Percentiles rank a stretch among this genome's conserved stretches.
These are phyloP conservation scores for Boletus rubroflammeus DNA, from an alignment of 768 basidiomycete species.

Conservation along the genomic window DNA sequence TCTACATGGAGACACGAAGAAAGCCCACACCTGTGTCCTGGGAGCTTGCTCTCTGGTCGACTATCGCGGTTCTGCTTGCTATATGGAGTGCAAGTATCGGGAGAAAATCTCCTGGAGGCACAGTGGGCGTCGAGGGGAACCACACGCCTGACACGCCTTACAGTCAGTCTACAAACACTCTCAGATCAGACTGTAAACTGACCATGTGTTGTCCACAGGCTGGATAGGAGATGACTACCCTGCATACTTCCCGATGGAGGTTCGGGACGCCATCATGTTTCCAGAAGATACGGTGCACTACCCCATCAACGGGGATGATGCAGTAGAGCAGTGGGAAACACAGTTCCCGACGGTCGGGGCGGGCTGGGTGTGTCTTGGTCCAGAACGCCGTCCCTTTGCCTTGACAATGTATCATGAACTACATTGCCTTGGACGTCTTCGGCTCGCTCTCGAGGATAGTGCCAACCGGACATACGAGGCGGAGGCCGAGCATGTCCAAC, in stretches of 20 bases:
- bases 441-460: conserved; percentile 18
- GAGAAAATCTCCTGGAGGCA: background rate
- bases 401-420: conserved; percentile 38
- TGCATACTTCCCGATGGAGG: conserved; percentile 24
- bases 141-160: conserved; percentile 5
- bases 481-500: conserved; percentile 29
- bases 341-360: conserved; percentile 19
- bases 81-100: conserved; percentile 18
- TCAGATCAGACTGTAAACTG: background rate
- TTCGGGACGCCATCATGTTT: conserved; percentile 20
- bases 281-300: conserved; percentile 28
- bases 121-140: background rate
- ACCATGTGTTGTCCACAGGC: conserved; percentile 6
- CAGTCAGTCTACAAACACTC: conserved; percentile 11
- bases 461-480: conserved; percentile 16
- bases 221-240: conserved; percentile 29
- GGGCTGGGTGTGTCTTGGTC: conserved; percentile 27
- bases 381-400: conserved; percentile 30
- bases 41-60: conserved; percentile 25
- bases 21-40: background rate
- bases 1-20: conserved; percentile 14
- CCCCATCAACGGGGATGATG: conserved; percentile 23
- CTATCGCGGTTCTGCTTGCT: conserved; percentile 15
- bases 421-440: conserved; percentile 35
- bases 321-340: conserved; percentile 18